phyloP scores from a whole-genome alignment of 192 early-diverging fungal species.

The Gigaspora rosea region DNA sequence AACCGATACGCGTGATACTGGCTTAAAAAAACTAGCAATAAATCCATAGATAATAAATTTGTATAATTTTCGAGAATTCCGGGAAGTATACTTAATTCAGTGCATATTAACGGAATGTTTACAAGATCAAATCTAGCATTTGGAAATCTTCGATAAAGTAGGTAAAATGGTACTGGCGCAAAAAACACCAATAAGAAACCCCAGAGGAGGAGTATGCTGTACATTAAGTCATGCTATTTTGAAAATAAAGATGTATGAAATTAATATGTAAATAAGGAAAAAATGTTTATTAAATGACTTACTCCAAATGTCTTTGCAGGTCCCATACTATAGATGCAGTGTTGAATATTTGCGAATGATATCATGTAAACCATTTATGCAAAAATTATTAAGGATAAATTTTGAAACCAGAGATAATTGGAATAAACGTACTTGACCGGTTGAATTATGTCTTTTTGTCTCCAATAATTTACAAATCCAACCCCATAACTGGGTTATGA shows the following conservation, averaged over 20 bases:
- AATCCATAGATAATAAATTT: slow-evolving; percentile 16
- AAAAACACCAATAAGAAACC: slow-evolving; percentile 42
- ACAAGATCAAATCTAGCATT: slow-evolving; percentile 41
- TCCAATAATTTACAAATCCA: slow-evolving; percentile 40
- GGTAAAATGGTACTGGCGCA: slow-evolving; percentile 39
- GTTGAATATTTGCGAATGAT: slow-evolving; percentile 27
- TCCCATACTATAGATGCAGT: slow-evolving; percentile 63
- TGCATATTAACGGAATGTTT: slow-evolving; percentile 19
- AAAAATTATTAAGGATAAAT: not conserved
- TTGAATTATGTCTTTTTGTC: slow-evolving; percentile 16
- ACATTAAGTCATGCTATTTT: slow-evolving; percentile 27
- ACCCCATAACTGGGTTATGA: slow-evolving; percentile 60
- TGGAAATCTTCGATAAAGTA: slow-evolving; percentile 45
- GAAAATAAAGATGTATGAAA: not conserved
- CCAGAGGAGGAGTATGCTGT: slow-evolving; percentile 40
- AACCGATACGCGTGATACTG: slow-evolving; percentile 20
- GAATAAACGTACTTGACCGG: slow-evolving; percentile 6
- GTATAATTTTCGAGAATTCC: not conserved
- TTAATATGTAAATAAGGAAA: not conserved
- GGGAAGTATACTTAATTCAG: not conserved
- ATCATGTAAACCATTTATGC: not conserved
- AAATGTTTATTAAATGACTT: not conserved
- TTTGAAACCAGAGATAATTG: not conserved
- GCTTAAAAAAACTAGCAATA: not conserved
- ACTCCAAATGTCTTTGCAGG: slow-evolving; percentile 56